Base-by-base conservation (phyloP, 495 filamentous ascomycete species). In the Mycothermus thermophilus region DNA sequence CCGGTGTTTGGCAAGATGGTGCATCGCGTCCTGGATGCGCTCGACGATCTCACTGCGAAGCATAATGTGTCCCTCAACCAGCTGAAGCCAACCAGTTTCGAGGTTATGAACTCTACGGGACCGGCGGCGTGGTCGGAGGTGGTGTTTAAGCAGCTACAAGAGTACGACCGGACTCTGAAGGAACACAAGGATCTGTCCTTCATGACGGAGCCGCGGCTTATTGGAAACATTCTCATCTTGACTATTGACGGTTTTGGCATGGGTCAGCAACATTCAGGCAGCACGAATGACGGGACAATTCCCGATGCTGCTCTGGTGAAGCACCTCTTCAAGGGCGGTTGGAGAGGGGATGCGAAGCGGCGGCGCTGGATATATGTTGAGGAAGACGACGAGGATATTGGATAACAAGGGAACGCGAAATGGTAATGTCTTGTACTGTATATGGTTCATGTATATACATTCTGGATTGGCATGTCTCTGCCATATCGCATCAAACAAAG, bases 1-100 rank as follows among this genome's bases (percentile, higher is more conserved):
- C 57, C 51, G 2, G 49, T 62, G 27, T 46, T 67, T 10, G 35
- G 30, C 13, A 45, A 43, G 20, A 47, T 64, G 25, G 51, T 62
- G 6, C 42, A 58, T 7, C 37, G 50, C 12, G 51, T 64, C 4
- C 26, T 62, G 12, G 19, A 27, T 14, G 46, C 42, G 13, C 16
- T 68, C 9, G 51, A 54, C 17, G 42, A 55, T 6, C 42, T 59
- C 9, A 44, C 56, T 0, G 10, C 10, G 0, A 11, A 21, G 5
- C 44, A 64, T 25, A 15, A 45, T 1, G 44, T 59, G 1, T 15
- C 47, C 0, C 42, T 67, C 13, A 26, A 34, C 0, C 23, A 52
- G 4, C 35, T 64, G 11, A 51, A 44, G 24, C 38, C 34, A 10
- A 28, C 26, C 12, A 52, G 49, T 12, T 37, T 46, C 14, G 50